Percentiles rank a stretch among this genome's conserved stretches.
phyloP scores from a whole-genome alignment of 208 protist species.

The Endotrypanum monterogeii region DNA sequence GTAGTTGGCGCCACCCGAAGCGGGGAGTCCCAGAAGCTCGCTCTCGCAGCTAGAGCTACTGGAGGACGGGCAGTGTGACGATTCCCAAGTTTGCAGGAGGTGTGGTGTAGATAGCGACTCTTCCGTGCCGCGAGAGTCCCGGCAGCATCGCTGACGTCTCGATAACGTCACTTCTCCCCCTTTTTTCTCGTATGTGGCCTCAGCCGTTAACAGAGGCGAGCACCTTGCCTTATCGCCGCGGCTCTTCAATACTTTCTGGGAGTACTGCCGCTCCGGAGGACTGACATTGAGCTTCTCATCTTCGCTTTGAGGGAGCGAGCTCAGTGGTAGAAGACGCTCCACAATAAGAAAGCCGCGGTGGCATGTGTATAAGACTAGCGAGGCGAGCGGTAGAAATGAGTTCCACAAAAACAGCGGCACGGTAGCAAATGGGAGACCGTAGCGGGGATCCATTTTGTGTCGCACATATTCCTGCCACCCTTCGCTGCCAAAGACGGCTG shows the following conservation, averaged over 20 bases:
- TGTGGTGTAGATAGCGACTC: background rate
- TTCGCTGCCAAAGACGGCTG: background rate
- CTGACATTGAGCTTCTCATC: background rate
- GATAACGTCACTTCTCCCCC: background rate
- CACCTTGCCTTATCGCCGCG: background rate
- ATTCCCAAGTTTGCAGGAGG: background rate
- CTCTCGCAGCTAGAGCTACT: conserved; percentile 19
- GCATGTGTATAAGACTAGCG: conserved; percentile 50
- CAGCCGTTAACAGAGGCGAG: conserved; percentile 2
- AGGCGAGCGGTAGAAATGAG: conserved; percentile 31
- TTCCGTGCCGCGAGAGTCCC: background rate
- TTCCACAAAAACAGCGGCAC: conserved; percentile 40
- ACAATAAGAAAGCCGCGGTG: conserved; percentile 50
- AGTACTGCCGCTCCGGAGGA: background rate
- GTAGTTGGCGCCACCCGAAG: background rate
- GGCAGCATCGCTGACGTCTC: background rate
- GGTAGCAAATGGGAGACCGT: conserved; percentile 36
- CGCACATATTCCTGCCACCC: conserved; percentile 43
- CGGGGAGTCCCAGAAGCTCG: conserved; percentile 30
- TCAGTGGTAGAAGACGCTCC: conserved; percentile 10
- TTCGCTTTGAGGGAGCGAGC: background rate
- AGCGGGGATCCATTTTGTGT: conserved; percentile 43
- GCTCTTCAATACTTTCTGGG: background rate
- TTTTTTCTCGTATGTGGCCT: background rate
- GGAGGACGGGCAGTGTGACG: background rate